Evolutionary conservation across 2,329 filamentous ascomycete species (phyloP).

Genomic region (Fusarium siculi): DNA sequence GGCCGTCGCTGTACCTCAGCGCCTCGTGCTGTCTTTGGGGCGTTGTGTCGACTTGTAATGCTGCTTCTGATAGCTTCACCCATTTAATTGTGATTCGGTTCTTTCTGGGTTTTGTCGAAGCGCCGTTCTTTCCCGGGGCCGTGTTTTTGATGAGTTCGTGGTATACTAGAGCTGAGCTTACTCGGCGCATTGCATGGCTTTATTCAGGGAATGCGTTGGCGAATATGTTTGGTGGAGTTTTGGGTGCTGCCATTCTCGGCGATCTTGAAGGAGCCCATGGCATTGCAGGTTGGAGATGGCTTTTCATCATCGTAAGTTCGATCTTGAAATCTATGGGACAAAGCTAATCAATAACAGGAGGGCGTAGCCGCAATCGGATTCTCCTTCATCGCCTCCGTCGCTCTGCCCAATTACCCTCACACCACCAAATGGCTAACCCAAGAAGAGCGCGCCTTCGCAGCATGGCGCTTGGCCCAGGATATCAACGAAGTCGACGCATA

Average conservation of each 20-base stretch:
- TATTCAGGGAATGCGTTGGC: conserved; percentile 67
- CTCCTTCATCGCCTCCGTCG: conserved; percentile 48
- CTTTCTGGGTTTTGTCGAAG: conserved; percentile 56
- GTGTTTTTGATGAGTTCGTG: conserved; percentile 59
- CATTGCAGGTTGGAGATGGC: conserved; percentile 71
- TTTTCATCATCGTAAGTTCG: conserved; percentile 67
- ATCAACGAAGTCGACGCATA: conserved; percentile 58
- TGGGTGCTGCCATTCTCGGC: conserved; percentile 60
- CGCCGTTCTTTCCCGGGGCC: conserved; percentile 62
- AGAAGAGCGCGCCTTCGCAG: conserved; percentile 62
- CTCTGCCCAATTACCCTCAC: conserved; percentile 64
- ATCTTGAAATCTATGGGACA: too few relatives aligned
- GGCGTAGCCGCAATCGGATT: conserved; percentile 54
- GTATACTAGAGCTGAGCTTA: conserved; percentile 60
- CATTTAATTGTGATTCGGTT: conserved; percentile 59
- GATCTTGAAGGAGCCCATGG: conserved; percentile 59
- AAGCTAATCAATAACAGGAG: conserved; percentile 39
- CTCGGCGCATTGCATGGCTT: conserved; percentile 67
- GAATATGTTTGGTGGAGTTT: conserved; percentile 62
- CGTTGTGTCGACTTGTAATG: conserved; percentile 57
- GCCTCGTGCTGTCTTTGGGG: conserved; percentile 57
- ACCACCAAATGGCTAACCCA: conserved; percentile 63
- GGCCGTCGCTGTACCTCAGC: conserved; percentile 64
- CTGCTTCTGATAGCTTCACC: conserved; percentile 55
- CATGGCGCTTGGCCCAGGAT: conserved; percentile 62